Percentiles rank a stretch among this genome's conserved stretches.
Evolutionary conservation across 2,329 filamentous ascomycete species (phyloP).

Genomic region (Lomentospora prolificans): DNA sequence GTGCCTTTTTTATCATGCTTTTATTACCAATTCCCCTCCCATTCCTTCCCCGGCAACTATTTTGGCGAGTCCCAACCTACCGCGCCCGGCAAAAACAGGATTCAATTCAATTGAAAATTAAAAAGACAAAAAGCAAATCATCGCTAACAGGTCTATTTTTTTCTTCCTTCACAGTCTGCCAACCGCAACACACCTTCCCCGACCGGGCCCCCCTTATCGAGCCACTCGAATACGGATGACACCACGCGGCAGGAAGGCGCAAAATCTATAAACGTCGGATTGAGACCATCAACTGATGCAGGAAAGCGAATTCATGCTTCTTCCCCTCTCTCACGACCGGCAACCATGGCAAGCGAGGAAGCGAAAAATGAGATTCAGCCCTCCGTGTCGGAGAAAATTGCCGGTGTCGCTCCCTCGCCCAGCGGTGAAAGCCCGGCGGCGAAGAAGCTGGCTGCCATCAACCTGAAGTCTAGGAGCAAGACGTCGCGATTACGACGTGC

Average conservation of each 20-base stretch:
- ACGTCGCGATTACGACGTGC: conserved; percentile 77
- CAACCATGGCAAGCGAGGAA: conserved; percentile 49
- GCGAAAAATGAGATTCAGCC: conserved; percentile 31
- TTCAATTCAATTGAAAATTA: not conserved
- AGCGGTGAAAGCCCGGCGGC: conserved; percentile 57
- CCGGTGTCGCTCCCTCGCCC: conserved; percentile 19
- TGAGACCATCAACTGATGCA: conserved; percentile 56
- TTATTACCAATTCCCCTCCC: not conserved
- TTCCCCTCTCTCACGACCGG: conserved; percentile 65
- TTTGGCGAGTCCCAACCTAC: conserved; percentile 2
- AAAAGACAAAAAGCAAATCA: conserved; percentile 14
- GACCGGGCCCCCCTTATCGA: conserved; percentile 41
- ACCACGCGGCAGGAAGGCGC: conserved; percentile 34
- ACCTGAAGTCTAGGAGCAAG: conserved; percentile 76
- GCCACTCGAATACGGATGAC: conserved; percentile 2
- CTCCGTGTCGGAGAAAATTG: conserved; percentile 14
- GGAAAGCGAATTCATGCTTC: conserved; percentile 56
- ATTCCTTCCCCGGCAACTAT: not conserved
- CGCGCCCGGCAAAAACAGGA: not conserved
- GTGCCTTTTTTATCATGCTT: conserved; percentile 3
- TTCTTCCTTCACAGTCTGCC: conserved; percentile 43
- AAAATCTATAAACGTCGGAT: conserved; percentile 47
- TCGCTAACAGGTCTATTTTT: conserved; percentile 31
- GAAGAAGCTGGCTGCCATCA: conserved; percentile 78
- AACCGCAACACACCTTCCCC: conserved; percentile 48